A percentile compares a stretch with the other conserved stretches of the same genome.
phyloP scores from a whole-genome alignment of 2,329 filamentous ascomycete genomes.

The Ramularia collo-cygni region DNA sequence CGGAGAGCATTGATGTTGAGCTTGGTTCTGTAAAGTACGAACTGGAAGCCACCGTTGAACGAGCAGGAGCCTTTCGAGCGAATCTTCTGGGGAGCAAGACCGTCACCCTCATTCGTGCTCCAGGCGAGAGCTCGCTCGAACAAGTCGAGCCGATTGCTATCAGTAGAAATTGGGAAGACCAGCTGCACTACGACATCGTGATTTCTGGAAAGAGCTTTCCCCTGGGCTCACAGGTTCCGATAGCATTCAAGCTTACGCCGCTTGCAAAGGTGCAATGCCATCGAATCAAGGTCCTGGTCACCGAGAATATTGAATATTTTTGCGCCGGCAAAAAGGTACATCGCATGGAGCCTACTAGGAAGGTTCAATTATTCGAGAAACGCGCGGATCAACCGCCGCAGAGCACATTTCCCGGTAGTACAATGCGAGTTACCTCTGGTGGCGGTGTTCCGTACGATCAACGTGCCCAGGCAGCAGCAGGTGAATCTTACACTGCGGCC shows the following conservation, averaged over 20 bases:
- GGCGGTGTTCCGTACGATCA: conserved; percentile 67
- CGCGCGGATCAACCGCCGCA: conserved; percentile 69
- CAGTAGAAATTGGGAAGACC: conserved; percentile 88
- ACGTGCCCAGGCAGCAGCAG: conserved; percentile 49
- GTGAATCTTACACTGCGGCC: conserved; percentile 48
- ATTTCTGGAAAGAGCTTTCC: conserved; percentile 95
- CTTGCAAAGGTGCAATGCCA: conserved; percentile 90
- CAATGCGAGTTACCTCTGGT: conserved; percentile 68
- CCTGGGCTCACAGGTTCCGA: conserved; percentile 77
- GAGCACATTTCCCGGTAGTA: conserved; percentile 66
- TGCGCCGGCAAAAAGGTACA: conserved; percentile 80
- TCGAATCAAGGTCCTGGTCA: conserved; percentile 83
- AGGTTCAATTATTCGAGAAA: conserved; percentile 84
- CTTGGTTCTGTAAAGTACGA: conserved; percentile 84
- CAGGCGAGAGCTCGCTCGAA: conserved; percentile 80
- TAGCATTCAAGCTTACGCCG: conserved; percentile 89
- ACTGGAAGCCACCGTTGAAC: conserved; percentile 75
- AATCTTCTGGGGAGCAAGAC: conserved; percentile 79
- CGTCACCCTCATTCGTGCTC: conserved; percentile 74
- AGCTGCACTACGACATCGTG: conserved; percentile 90
- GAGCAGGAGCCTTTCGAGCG: conserved; percentile 81
- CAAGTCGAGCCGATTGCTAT: conserved; percentile 92
- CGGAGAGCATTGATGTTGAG: conserved; percentile 80
- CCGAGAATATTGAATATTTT: conserved; percentile 86
- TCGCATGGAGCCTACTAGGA: conserved; percentile 73